Conservation (phyloP, 192 early-diverging fungal species). For the Umbelopsis isabellina region DNA sequence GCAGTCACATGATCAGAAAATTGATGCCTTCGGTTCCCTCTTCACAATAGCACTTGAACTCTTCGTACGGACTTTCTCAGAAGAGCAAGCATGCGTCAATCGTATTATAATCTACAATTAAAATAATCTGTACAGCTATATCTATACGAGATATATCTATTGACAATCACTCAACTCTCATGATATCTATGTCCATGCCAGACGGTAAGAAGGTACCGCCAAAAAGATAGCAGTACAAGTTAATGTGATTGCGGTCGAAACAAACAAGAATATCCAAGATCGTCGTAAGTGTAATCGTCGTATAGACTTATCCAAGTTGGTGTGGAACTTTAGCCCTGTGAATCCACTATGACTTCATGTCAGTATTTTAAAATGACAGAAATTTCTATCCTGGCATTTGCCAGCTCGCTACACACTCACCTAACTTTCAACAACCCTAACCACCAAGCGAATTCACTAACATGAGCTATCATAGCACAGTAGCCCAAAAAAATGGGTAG, state of each 20-base stretch:
- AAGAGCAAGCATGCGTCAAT: no score
- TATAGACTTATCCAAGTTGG: not conserved
- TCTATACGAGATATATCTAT: no score
- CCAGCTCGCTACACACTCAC: constrained; percentile 13
- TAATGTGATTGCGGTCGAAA: not conserved
- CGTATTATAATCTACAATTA: no score
- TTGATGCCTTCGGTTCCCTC: no score
- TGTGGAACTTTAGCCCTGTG: not conserved
- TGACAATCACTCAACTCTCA: not conserved
- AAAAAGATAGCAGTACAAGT: not conserved
- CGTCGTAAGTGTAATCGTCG: not conserved
- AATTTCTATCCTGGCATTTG: no score
- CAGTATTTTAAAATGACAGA: not conserved
- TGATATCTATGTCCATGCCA: not conserved
- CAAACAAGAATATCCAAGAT: not conserved
- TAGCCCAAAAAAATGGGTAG: constrained; percentile 42
- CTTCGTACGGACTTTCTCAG: no score
- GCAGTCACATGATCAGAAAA: not conserved
- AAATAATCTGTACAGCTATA: no score
- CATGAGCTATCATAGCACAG: constrained; percentile 35
- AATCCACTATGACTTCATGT: not conserved
- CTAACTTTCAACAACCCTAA: constrained; percentile 34
- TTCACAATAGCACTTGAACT: no score
- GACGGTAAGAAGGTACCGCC: not conserved
- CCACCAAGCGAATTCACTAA: constrained; percentile 43